phyloP scores from a whole-genome alignment of 2,329 filamentous ascomycete species.

The Alternaria novae-zelandiae region DNA sequence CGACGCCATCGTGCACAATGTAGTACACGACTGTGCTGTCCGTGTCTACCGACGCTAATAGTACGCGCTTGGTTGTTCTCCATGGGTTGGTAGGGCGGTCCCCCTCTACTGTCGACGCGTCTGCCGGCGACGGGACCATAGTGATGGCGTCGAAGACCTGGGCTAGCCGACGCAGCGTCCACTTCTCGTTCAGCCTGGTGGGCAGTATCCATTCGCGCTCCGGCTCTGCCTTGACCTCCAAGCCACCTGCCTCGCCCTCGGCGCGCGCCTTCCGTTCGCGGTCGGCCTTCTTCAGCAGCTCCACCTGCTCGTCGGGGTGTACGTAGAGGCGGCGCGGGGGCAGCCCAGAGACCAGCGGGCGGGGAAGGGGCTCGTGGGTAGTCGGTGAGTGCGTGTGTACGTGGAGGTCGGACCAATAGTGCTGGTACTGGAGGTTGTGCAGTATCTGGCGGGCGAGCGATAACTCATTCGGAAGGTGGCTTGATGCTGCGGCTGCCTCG shows the following conservation, averaged over 20 bases:
- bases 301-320: conserved; percentile 83
- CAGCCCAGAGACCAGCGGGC: conserved; percentile 73
- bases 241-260: conserved; percentile 45
- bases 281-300: conserved; percentile 66
- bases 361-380: conserved; percentile 53
- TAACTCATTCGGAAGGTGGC: conserved; percentile 46
- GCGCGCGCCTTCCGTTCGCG: conserved; percentile 52
- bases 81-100: conserved; percentile 44
- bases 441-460: conserved; percentile 67
- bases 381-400: conserved; percentile 58
- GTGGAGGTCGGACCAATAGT: conserved; percentile 72
- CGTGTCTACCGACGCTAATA: conserved; percentile 77
- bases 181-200: conserved; percentile 74
- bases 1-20: conserved; percentile 82
- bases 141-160: conserved; percentile 68
- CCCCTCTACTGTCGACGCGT: conserved; percentile 17
- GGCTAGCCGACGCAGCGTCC: conserved; percentile 70
- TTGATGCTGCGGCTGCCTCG: conserved; percentile 10
- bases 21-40: conserved; percentile 88
- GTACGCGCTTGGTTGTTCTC: conserved; percentile 66
- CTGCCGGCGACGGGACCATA: conserved; percentile 51
- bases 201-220: conserved; percentile 77
- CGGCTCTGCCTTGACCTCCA: conserved; percentile 52
- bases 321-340: conserved; percentile 76
- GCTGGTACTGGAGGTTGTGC: conserved; percentile 76